Conservation (phyloP, 768 basidiomycete genomes). For the Sarcodon aspratus region DNA sequence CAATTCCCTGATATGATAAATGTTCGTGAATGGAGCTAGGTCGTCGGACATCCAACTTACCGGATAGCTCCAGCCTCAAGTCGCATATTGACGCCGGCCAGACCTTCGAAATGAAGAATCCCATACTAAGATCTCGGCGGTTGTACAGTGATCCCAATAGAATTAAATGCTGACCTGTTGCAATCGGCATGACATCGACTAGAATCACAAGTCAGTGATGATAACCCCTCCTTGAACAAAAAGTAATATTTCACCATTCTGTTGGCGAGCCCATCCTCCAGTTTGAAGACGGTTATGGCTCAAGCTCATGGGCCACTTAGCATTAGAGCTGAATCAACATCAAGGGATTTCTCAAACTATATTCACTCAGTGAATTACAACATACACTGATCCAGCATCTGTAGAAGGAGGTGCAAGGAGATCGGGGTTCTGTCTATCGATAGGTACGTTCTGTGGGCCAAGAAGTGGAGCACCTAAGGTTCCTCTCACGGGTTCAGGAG, state of each 20-base stretch:
- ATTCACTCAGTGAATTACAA: conserved; percentile 1
- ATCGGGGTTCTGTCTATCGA: conserved; percentile 21
- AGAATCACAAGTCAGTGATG: neutral
- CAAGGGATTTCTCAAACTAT: neutral
- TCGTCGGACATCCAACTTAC: neutral
- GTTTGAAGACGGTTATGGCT: conserved; percentile 23
- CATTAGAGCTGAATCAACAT: conserved; percentile 8
- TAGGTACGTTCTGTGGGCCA: conserved; percentile 19
- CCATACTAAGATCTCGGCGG: too few species aligned
- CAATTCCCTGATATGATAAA: conserved; percentile 13
- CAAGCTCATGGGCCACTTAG: conserved; percentile 22
- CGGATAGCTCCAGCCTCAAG: conserved; percentile 19
- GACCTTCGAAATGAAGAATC: conserved; percentile 1
- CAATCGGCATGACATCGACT: conserved; percentile 18
- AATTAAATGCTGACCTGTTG: conserved; percentile 8
- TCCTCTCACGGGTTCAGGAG: conserved; percentile 9
- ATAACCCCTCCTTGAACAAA: neutral
- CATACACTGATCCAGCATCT: conserved; percentile 19
- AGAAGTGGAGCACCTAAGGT: conserved; percentile 16
- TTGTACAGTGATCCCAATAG: neutral
- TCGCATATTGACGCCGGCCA: conserved; percentile 23
- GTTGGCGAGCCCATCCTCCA: conserved; percentile 24
- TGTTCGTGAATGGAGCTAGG: neutral
- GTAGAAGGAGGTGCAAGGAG: conserved; percentile 21
- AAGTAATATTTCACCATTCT: conserved; percentile 13